These are phyloP conservation scores for Spergularia marina DNA, from an alignment of 148 eudicot genomes.

Conservation along the genomic window DNA sequence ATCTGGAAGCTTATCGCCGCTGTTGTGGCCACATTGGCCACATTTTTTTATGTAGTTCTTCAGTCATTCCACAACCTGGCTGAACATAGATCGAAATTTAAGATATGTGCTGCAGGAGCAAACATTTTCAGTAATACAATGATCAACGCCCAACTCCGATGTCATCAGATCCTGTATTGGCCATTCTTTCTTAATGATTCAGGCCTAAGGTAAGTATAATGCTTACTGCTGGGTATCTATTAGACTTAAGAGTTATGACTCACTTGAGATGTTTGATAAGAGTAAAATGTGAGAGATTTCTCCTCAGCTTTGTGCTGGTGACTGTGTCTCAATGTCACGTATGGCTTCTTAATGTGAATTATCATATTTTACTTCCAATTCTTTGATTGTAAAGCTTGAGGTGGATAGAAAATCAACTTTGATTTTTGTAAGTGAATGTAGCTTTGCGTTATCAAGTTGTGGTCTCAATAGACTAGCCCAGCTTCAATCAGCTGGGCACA, in stretches of 20 bases:
- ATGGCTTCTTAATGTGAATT: constrained; percentile 1
- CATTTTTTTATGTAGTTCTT: constrained; percentile 54
- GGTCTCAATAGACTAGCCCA: neutral
- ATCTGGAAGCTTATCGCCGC: constrained; percentile 51
- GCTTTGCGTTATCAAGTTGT: neutral
- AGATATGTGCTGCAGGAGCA: constrained; percentile 27
- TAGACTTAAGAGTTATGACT: neutral
- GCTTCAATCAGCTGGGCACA: neutral
- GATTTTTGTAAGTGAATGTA: neutral
- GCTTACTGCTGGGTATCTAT: neutral
- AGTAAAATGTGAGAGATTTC: neutral
- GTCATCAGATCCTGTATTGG: constrained; percentile 84
- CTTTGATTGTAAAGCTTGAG: neutral
- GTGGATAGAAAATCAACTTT: neutral
- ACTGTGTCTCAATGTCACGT: constrained; percentile 5
- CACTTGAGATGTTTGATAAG: neutral
- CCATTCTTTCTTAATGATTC: constrained; percentile 63
- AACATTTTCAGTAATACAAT: constrained; percentile 56
- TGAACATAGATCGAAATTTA: constrained; percentile 38
- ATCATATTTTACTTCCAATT: neutral
- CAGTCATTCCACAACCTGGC: constrained; percentile 46
- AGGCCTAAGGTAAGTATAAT: constrained; percentile 54
- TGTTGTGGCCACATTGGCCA: constrained; percentile 62
- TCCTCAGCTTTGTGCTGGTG: neutral
- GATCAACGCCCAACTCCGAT: constrained; percentile 54